These are phyloP conservation scores for Eucalyptus viminalis DNA, from an alignment of 345 rosid species.

Conservation along the genomic window DNA sequence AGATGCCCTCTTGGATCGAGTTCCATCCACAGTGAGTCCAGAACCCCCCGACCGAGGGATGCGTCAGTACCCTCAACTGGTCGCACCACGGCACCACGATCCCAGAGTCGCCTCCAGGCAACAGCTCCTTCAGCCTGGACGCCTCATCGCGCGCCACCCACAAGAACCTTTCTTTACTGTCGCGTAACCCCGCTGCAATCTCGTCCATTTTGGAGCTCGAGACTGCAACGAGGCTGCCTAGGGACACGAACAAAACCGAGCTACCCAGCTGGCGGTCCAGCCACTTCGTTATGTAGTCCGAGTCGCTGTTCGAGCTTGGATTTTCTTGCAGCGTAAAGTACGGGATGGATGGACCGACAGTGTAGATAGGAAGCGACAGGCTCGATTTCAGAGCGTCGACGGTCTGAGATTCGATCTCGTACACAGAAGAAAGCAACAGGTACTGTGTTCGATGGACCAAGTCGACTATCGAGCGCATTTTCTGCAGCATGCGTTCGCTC, in stretches of 20 bases:
- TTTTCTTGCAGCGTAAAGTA: neutral
- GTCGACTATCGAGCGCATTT: neutral
- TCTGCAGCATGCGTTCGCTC: neutral
- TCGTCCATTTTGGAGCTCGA: constrained; percentile 19
- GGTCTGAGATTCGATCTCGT: neutral
- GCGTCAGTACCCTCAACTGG: constrained; percentile 18
- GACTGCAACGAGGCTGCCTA: constrained; percentile 29
- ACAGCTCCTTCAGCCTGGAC: neutral
- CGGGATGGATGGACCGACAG: constrained; percentile 37
- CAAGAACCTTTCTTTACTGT: constrained; percentile 14
- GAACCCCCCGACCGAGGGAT: constrained; percentile 27
- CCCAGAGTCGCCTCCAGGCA: neutral
- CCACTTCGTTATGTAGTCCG: constrained; percentile 1
- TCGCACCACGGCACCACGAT: constrained; percentile 28
- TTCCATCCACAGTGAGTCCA: constrained; percentile 42
- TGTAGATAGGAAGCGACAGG: constrained; percentile 5
- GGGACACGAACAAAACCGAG: constrained; percentile 23
- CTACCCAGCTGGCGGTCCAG: constrained; percentile 13
- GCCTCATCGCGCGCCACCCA: constrained; percentile 19
- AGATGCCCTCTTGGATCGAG: constrained; percentile 21
- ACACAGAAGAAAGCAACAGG: neutral
- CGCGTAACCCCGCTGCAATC: constrained; percentile 9
- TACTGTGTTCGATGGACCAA: neutral
- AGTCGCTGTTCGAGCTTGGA: neutral
- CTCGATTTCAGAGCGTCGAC: neutral